phyloP scores from a whole-genome alignment of 2,329 filamentous ascomycete species.

The Pseudodiploospora longispora region DNA sequence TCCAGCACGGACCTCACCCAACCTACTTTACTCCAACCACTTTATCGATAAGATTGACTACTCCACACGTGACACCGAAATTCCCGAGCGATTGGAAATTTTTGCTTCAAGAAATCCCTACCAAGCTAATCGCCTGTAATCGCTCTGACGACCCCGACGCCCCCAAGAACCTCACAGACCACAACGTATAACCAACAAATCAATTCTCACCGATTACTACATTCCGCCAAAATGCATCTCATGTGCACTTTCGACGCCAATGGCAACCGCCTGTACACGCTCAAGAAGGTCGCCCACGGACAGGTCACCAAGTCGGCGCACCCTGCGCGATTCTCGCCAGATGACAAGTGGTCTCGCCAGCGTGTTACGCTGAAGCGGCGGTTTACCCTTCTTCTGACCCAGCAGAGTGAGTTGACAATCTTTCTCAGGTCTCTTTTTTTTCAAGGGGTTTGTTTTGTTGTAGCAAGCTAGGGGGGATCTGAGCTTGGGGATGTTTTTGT shows the following conservation, averaged over 20 bases:
- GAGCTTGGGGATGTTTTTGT: too few relatives aligned
- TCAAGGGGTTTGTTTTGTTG: not conserved
- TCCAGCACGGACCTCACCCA: too few relatives aligned
- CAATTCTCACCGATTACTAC: conserved; percentile 2
- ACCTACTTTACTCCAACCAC: too few relatives aligned
- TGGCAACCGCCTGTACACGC: conserved; percentile 88
- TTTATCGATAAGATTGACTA: too few relatives aligned
- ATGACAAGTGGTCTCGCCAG: conserved; percentile 98
- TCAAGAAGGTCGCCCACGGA: conserved; percentile 79
- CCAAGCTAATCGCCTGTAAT: too few relatives aligned
- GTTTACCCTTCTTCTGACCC: conserved; percentile 79
- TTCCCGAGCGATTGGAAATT: too few relatives aligned
- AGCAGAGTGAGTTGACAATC: conserved; percentile 47
- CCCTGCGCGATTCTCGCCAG: conserved; percentile 91
- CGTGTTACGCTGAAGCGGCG: conserved; percentile 91
- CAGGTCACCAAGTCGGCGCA: conserved; percentile 94
- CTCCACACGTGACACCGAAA: too few relatives aligned
- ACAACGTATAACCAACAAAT: conserved; percentile 2
- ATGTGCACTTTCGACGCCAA: conserved; percentile 77
- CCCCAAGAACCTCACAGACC: conserved; percentile 3
- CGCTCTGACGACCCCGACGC: too few relatives aligned
- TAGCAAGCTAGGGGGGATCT: too few relatives aligned
- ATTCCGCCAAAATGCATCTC: conserved; percentile 42
- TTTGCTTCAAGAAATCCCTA: too few relatives aligned
- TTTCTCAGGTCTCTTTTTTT: not conserved